Evolutionary conservation across 2,329 filamentous ascomycete genomes (phyloP).

Genomic region (Colletotrichum graminicola): DNA sequence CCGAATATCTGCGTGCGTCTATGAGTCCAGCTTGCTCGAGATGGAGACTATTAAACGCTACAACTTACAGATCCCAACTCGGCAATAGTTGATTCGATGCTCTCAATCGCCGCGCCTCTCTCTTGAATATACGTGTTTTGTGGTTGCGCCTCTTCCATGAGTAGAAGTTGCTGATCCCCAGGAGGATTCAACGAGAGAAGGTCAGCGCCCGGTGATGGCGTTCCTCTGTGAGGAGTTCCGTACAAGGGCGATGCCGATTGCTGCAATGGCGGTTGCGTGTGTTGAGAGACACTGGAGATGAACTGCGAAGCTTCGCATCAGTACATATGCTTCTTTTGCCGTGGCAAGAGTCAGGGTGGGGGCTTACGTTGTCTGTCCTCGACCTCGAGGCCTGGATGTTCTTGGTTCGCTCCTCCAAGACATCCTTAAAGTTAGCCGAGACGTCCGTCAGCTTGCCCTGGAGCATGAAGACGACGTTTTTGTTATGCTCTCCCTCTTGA

Average conservation of each 20-base stretch:
- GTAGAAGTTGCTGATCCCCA: slow-evolving; percentile 87
- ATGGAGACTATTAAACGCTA: slow-evolving; percentile 42
- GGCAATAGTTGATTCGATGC: slow-evolving; percentile 94
- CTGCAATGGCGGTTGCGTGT: slow-evolving; percentile 75
- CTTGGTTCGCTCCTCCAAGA: slow-evolving; percentile 94
- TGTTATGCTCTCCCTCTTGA: slow-evolving; percentile 97
- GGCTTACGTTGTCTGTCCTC: slow-evolving; percentile 80
- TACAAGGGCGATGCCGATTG: slow-evolving; percentile 90
- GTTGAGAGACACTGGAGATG: slow-evolving; percentile 87
- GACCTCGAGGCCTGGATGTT: slow-evolving; percentile 96
- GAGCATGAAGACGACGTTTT: slow-evolving; percentile 92
- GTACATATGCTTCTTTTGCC: background rate
- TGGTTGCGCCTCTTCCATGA: slow-evolving; percentile 93
- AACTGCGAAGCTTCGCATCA: slow-evolving; percentile 60
- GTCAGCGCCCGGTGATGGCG: slow-evolving; percentile 77
- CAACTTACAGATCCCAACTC: slow-evolving; percentile 75
- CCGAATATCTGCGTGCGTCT: slow-evolving; percentile 76
- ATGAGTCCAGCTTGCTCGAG: slow-evolving; percentile 47
- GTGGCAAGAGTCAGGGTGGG: no score
- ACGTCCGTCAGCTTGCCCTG: slow-evolving; percentile 92
- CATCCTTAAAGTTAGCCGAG: slow-evolving; percentile 95
- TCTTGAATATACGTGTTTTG: slow-evolving; percentile 93
- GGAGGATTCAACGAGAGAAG: slow-evolving; percentile 86
- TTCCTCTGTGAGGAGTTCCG: slow-evolving; percentile 77
- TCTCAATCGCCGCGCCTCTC: slow-evolving; percentile 94